Percentiles rank a stretch among this genome's conserved stretches.
Conservation (phyloP, 768 basidiomycete genomes). For the Pulveroboletus sp. region DNA sequence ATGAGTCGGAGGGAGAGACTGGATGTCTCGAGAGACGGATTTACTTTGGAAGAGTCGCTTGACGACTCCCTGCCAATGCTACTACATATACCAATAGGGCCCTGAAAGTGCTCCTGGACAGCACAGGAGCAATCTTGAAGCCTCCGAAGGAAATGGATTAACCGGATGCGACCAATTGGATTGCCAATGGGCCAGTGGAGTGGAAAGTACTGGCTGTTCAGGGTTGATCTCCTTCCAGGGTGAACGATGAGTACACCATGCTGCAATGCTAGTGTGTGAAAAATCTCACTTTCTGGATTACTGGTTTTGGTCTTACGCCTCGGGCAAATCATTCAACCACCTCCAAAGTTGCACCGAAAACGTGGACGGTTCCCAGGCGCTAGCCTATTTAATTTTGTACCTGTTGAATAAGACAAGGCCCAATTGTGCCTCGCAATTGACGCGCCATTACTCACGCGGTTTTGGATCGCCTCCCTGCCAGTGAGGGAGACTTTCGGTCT, state of each 20-base stretch:
- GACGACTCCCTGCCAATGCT: background rate
- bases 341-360: background rate
- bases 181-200: too few relatives aligned
- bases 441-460: too few relatives aligned
- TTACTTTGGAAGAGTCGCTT: background rate
- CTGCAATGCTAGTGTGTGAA: too few relatives aligned
- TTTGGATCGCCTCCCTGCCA: too few relatives aligned
- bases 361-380: background rate
- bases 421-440: too few relatives aligned
- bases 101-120: conserved; percentile 2
- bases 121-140: background rate
- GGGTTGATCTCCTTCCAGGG: too few relatives aligned
- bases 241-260: too few relatives aligned
- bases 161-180: background rate
- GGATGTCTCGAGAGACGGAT: background rate
- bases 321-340: background rate
- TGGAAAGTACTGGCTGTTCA: too few relatives aligned
- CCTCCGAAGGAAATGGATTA: background rate
- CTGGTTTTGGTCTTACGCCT: background rate
- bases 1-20: background rate
- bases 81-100: background rate
- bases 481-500: too few relatives aligned
- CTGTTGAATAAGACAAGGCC: too few relatives aligned
- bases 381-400: too few relatives aligned
- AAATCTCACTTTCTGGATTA: too few relatives aligned